Evolutionary conservation across 2,329 filamentous ascomycete genomes (phyloP), one percentile per base, ranked within the genome.

Genomic region (Xylariaceae sp.): DNA sequence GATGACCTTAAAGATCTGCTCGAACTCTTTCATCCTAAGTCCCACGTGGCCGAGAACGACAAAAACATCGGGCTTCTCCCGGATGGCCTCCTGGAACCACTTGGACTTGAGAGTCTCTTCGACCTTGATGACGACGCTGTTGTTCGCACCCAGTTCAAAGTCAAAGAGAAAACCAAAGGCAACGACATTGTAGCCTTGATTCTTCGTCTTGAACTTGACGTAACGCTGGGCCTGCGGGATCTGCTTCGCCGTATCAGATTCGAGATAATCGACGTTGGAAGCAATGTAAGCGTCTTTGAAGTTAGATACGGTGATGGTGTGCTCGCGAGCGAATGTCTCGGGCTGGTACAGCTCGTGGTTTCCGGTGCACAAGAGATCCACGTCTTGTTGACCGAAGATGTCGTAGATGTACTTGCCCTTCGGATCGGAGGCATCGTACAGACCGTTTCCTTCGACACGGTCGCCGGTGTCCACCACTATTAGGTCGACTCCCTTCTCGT

Each of bases 391-490:
- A 62, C 86, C 87, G 71, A 94, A 86, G 57, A 97, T 94, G 64
- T 93, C 89, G 71, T 91, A 93, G 1, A 90, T 91, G 73, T 92
- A 97, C 69, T 87, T 82, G 18, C 94, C 94, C 71, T 95, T 95
- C 7, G 94, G 94, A 34, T 82, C 79, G 0, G 92, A 96, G 4
- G 87, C 88, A 72, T 97, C 94, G 74, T 96, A 97, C 3, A 99
- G 82, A 1, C 93, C 94, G 71, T 96, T 97, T 42, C 93, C 92
- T 74, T 97, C 94, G 67, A 97, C 84, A 5, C 93, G 84, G 71
- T 97, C 94, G 61, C 94, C 94, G 0, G 92, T 97, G 72, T 99
- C 94, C 64, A 99, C 79, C n/a, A 99, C 78, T n/a, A 99, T 78
- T 13, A 99, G 78, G 72, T 99, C 94, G 34, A 84, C 84, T 50